phyloP scores from a whole-genome alignment of 1,284 basidiomycete species.

The Abortiporus biennis region DNA sequence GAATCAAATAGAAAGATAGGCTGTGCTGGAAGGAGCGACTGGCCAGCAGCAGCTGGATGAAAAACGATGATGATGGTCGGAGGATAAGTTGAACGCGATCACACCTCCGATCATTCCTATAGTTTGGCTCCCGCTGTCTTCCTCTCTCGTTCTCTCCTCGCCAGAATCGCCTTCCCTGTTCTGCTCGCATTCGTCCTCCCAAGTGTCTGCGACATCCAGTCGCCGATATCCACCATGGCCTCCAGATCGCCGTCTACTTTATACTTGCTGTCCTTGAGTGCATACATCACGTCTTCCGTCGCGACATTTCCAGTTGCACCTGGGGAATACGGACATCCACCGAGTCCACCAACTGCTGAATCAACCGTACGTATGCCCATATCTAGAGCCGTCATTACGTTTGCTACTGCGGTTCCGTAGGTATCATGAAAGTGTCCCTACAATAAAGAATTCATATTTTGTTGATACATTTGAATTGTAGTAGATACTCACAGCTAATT shows the following conservation, averaged over 20 bases:
- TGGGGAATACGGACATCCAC: constrained; percentile 94
- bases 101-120: too few species aligned
- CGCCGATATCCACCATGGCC: constrained; percentile 67
- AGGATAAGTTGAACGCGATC: neutral
- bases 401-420: constrained; percentile 76
- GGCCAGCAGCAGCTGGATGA: neutral
- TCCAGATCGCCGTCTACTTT: constrained; percentile 57
- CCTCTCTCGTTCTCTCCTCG: constrained; percentile 31
- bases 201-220: constrained; percentile 73
- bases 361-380: constrained; percentile 67
- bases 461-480: neutral
- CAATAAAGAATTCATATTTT: neutral
- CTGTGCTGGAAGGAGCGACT: neutral
- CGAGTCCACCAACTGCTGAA: constrained; percentile 80
- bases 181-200: constrained; percentile 70
- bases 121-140: too few species aligned
- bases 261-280: constrained; percentile 69
- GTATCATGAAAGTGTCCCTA: constrained; percentile 72
- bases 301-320: constrained; percentile 93
- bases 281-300: constrained; percentile 87
- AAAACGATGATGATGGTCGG: neutral
- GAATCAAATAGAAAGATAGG: neutral
- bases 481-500: constrained; percentile 60
- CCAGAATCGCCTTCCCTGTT: constrained; percentile 74
- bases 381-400: constrained; percentile 60